phyloP scores from a whole-genome alignment of 371 early-diverging fungal species.

The Catenaria anguillulae region DNA sequence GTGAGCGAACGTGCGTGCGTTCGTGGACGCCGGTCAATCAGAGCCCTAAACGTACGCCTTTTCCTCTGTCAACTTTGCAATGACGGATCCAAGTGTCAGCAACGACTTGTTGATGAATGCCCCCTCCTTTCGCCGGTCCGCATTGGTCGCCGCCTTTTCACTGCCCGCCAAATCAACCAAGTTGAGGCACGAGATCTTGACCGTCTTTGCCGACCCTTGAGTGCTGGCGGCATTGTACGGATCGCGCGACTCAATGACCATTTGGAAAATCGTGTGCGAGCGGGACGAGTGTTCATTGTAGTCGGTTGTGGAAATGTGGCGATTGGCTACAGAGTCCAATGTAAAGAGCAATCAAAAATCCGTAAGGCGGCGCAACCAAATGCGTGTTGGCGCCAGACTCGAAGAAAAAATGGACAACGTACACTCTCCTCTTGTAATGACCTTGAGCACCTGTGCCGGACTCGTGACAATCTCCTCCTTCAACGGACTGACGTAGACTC shows the following conservation, averaged over 20 bases:
- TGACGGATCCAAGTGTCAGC: slow-evolving; percentile 76
- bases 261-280: slow-evolving; percentile 81
- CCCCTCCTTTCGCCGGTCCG: slow-evolving; percentile 76
- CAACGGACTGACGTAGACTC: slow-evolving; percentile 70
- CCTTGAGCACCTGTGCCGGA: slow-evolving; percentile 56
- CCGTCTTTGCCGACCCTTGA: not conserved
- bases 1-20: too few relatives aligned
- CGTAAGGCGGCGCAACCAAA: too few relatives aligned
- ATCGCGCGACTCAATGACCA: slow-evolving; percentile 47
- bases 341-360: not conserved
- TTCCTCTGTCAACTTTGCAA: slow-evolving; percentile 58
- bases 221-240: not conserved
- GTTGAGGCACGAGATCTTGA: slow-evolving; percentile 19
- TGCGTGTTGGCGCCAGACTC: too few relatives aligned
- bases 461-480: slow-evolving; percentile 80
- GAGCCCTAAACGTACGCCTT: slow-evolving; percentile 14
- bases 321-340: slow-evolving; percentile 32
- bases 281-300: slow-evolving; percentile 74
- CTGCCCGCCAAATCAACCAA: slow-evolving; percentile 91
- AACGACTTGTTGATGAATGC: slow-evolving; percentile 87
- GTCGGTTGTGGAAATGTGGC: slow-evolving; percentile 65
- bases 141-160: slow-evolving; percentile 63
- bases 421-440: slow-evolving; percentile 66
- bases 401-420: slow-evolving; percentile 8
- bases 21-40: too few relatives aligned